Percentiles rank a stretch among this genome's conserved stretches.
phyloP scores from a whole-genome alignment of 495 filamentous ascomycete genomes.

The Amorphotheca resinae region DNA sequence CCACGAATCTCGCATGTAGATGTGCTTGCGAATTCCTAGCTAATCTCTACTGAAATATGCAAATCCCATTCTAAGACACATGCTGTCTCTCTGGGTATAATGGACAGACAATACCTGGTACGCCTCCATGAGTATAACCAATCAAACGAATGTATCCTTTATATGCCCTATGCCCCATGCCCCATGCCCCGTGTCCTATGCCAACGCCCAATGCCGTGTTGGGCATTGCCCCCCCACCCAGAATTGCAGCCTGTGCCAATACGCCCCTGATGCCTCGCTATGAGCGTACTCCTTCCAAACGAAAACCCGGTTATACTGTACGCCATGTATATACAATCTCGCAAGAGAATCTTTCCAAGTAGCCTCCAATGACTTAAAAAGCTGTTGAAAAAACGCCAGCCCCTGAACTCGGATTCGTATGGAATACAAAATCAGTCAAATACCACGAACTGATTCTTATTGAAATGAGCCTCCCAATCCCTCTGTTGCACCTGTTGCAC shows the following conservation, averaged over 20 bases:
- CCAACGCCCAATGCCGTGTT: background rate
- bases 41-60: no score
- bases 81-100: no score
- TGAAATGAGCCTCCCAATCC: no score
- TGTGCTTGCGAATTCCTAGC: no score
- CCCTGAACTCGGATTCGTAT: background rate
- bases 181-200: background rate
- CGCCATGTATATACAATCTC: background rate
- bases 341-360: background rate
- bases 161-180: no score
- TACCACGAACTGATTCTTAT: no score
- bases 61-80: no score
- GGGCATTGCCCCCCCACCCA: background rate
- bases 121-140: no score
- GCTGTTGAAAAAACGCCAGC: background rate
- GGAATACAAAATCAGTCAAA: background rate
- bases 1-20: no score
- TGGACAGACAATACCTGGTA: no score
- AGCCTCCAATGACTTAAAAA: background rate
- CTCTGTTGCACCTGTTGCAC: no score
- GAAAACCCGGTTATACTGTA: background rate
- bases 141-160: background rate
- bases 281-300: background rate
- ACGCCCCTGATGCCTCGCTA: background rate
- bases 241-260: background rate